These are phyloP conservation scores for Paraurostyla sp. DNA, from an alignment of 73 alveolate genomes.

Conservation along the genomic window DNA sequence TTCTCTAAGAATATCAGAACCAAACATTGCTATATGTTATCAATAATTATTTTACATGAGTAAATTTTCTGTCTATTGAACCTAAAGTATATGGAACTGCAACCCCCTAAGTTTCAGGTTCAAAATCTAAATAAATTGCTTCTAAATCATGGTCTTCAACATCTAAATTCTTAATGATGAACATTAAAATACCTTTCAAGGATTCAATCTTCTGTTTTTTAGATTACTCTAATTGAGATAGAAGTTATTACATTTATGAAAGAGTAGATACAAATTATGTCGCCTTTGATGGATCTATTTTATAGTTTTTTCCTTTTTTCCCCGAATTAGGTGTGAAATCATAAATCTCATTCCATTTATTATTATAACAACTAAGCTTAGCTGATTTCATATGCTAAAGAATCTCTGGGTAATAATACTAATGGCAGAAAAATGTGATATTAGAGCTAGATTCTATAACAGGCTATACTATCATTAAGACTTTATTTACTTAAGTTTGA, in stretches of 20 bases:
- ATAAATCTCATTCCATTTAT: conserved; percentile 66
- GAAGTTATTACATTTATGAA: neutral
- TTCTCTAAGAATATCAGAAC: no score
- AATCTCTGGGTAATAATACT: conserved; percentile 66
- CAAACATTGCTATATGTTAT: no score
- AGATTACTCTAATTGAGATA: neutral
- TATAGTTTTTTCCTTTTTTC: conserved; percentile 22
- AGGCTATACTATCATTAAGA: conserved; percentile 28
- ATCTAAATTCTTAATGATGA: no score
- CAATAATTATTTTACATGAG: neutral
- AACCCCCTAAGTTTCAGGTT: neutral
- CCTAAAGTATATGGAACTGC: neutral
- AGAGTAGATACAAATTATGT: neutral
- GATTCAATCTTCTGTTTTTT: no score
- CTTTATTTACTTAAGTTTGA: conserved; percentile 42
- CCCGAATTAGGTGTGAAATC: conserved; percentile 68
- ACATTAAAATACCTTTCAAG: no score
- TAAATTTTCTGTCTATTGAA: neutral
- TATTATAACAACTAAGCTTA: conserved; percentile 61
- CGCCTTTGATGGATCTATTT: neutral
- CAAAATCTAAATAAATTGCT: neutral
- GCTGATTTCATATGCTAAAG: conserved; percentile 51
- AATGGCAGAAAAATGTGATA: conserved; percentile 58
- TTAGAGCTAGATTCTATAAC: conserved; percentile 61
- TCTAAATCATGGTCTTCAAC: conserved; percentile 26